Evolutionary conservation across 202 grass and related monocot genomes (phyloP), one percentile per base, ranked within the genome.

Genomic region (Carex arenaria): DNA sequence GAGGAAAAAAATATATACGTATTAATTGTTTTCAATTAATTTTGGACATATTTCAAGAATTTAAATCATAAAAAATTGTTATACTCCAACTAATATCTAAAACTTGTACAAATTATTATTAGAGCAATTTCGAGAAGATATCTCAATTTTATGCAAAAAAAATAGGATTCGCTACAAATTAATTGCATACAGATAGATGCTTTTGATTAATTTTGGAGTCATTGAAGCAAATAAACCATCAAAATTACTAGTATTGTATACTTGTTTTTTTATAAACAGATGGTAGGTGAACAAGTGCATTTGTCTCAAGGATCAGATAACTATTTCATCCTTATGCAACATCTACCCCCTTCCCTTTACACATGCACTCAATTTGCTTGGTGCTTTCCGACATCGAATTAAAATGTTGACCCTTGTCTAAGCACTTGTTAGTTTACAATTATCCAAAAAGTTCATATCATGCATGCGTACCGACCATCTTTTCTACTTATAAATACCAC

Each of bases 401-500:
- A 38, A 54, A 31, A 75, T 30, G 59, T 5, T 76, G 73, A 78
- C 73, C 30, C 52, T 11, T 59, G 73, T 78, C 23, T 54, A 15
- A 60, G 73, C 53, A 78, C 20, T n/a, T 59, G 30, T 59, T 76
- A 78, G 53, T 78, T 60, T 36, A 34, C 15, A 59, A 19, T 76
- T 55, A 57, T 78, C 60, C 0, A 2, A 55, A n/a, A 57, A 30
- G 54, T 59, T 18, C 7, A 55, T 66, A 55, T 66, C 14, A 52
- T 55, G 43, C 63, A 82, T 38, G 62, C 28, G 26, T 82, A 82
- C 63, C 61, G 18, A 66, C 36, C 64, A 68, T 82, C 23, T 69
- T 82, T 82, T 82, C 63, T 67, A 68, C 23, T 67, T 68, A 82
- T 69, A 82, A 69, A 82, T 82, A 69, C 64, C 12, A 67, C 36